Base-by-base conservation (phyloP, 345 rosid genomes). In the Heritiera fomes region DNA sequence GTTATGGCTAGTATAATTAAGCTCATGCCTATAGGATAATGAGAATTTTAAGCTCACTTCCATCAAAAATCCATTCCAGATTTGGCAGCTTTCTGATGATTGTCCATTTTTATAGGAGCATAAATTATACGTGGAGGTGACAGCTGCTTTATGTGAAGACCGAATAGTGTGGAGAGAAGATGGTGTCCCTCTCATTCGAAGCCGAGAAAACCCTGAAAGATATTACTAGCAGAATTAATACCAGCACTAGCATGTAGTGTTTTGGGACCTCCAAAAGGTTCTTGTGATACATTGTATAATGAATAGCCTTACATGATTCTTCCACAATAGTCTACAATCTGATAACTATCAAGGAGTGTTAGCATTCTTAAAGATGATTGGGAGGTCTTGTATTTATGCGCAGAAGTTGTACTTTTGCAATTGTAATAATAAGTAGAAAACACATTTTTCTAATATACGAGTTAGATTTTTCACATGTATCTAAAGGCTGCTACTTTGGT, bases 131-230 rank as follows among this genome's bases (percentile, higher is more conserved):
- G 98, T 87, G 11, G 91, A 95, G 70, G 96, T 90, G 34, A 83
- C 80, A n/a, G 83, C 84, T 71, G 97, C 95, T 6, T 62, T 93
- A 32, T 86, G 94, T 14, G 92, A 95, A 80, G 94, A 87, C 12
- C 89, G 93, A 28, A 83, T 95, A 63, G 80, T 79, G 77, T 92
- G 96, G 98, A 87, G 98, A 84, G 90, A 90, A 78, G 99, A 95
- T 14, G 94, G 93, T 0, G 94, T 92, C 56, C 97, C 97, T 79
- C 83, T 93, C 80, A 89, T 95, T 40, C 89, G 62, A 65, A 89
- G 89, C 84, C 87, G 84, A 87, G 87, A 84, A 32, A 81, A 87
- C 41, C 90, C 88, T 0, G 73, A 84, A 2, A 73, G 88, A 20
- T 90, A 73, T 75, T 65, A 76, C 53, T 93, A 88, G 80, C 53